Percentiles rank a stretch among this genome's conserved stretches.
Conservation (phyloP, 371 early-diverging fungal species). For the Rhizopus microsporus region DNA sequence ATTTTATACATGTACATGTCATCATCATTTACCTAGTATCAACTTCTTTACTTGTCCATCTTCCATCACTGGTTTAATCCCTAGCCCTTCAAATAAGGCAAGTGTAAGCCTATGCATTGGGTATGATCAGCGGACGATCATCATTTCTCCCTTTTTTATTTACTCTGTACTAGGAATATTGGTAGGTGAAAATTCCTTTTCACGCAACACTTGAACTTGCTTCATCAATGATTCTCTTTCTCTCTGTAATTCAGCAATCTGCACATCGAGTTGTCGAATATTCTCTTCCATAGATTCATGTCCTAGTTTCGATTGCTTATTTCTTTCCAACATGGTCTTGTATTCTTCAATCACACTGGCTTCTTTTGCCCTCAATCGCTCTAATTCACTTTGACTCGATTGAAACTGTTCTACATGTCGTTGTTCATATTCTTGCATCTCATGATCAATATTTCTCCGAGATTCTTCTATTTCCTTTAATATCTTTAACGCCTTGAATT, state of each 20-base stretch:
- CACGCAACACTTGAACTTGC: constrained; percentile 3
- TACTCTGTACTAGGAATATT: background rate
- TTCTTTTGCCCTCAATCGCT: background rate
- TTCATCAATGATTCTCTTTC: constrained; percentile 6
- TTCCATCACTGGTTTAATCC: constrained; percentile 6
- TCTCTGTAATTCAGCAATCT: background rate
- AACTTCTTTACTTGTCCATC: constrained; percentile 2
- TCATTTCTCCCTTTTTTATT: background rate
- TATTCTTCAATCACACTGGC: background rate
- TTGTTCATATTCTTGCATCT: background rate
- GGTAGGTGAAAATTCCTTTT: background rate
- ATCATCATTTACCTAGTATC: constrained; percentile 12
- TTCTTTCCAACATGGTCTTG: constrained; percentile 1
- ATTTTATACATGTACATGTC: background rate
- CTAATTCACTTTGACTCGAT: background rate
- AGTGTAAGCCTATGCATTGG: background rate
- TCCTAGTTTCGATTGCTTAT: background rate
- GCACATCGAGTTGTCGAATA: background rate
- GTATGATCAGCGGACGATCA: background rate
- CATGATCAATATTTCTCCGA: too few relatives aligned
- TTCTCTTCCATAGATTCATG: background rate
- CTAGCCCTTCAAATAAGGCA: constrained; percentile 11
- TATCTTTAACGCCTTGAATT: too few relatives aligned
- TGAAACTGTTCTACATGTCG: background rate
- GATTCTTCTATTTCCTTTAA: too few relatives aligned